Evolutionary conservation across 2,329 filamentous ascomycete genomes (phyloP).

Genomic region (Piedraia hortae): DNA sequence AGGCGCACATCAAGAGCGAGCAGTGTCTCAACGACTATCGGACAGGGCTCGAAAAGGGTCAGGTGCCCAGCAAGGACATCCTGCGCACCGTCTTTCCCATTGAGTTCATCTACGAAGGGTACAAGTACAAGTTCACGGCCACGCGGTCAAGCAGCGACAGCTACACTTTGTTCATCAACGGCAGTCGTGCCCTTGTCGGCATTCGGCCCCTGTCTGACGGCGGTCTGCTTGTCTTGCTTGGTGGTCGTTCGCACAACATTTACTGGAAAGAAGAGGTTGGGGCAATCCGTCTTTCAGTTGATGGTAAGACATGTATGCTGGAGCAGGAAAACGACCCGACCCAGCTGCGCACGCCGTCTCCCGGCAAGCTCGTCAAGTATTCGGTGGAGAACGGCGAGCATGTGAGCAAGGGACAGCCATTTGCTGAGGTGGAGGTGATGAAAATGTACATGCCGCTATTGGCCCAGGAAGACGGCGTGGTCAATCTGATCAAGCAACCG

Average conservation of each 20-base stretch:
- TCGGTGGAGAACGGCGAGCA: slow-evolving; percentile 87
- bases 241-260: slow-evolving; percentile 84
- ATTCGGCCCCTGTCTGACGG: slow-evolving; percentile 82
- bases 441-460: slow-evolving; percentile 99
- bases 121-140: slow-evolving; percentile 91
- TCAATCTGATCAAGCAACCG: slow-evolving; percentile 97
- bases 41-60: slow-evolving; percentile 76
- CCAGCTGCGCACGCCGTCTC: slow-evolving; percentile 77
- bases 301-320: slow-evolving; percentile 90
- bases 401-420: slow-evolving; percentile 72
- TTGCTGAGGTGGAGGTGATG: slow-evolving; percentile 97
- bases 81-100: slow-evolving; percentile 93
- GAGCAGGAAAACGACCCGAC: slow-evolving; percentile 99
- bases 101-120: slow-evolving; percentile 95
- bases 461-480: slow-evolving; percentile 78
- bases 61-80: slow-evolving; percentile 87
- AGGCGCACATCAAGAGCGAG: slow-evolving; percentile 87
- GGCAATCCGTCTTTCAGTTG: slow-evolving; percentile 80
- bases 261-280: slow-evolving; percentile 99
- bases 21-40: slow-evolving; percentile 66
- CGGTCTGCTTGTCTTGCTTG: slow-evolving; percentile 69
- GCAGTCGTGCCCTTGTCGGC: slow-evolving; percentile 81
- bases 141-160: slow-evolving; percentile 77
- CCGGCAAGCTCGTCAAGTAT: slow-evolving; percentile 95
- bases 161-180: slow-evolving; percentile 97